These are phyloP conservation scores for Diaporthe nobilis DNA, from an alignment of 2,329 filamentous ascomycete species.

Conservation along the genomic window DNA sequence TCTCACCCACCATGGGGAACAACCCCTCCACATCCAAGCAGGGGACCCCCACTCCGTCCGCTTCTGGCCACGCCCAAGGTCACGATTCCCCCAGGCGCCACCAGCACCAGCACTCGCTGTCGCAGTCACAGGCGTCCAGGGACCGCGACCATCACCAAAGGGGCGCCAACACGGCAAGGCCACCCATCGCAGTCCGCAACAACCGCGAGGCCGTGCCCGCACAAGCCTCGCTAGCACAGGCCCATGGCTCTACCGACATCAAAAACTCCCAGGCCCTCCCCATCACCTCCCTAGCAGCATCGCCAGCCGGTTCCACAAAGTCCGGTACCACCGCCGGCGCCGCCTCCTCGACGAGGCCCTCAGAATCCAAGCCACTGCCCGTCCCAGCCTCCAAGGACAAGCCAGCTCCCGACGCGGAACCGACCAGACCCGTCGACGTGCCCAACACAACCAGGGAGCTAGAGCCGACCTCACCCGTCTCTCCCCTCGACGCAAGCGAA, in stretches of 20 bases:
- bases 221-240: conserved; percentile 73
- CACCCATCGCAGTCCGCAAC: conserved; percentile 69
- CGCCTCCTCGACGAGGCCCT: conserved; percentile 26
- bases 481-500: conserved; percentile 56
- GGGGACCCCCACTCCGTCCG: conserved; percentile 50
- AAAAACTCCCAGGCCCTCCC: conserved; percentile 61
- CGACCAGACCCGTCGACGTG: conserved; percentile 52
- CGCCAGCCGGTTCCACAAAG: conserved; percentile 50
- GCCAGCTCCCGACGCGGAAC: conserved; percentile 44
- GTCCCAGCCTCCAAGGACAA: conserved; percentile 24
- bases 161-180: conserved; percentile 59
- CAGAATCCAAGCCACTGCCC: conserved; percentile 35
- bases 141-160: conserved; percentile 48
- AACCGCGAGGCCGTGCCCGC: conserved; percentile 72
- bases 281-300: conserved; percentile 64
- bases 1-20: conserved; percentile 38
- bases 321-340: conserved; percentile 27
- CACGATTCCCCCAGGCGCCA: conserved; percentile 41
- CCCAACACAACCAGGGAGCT: conserved; percentile 50
- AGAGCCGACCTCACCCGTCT: conserved; percentile 48
- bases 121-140: conserved; percentile 40
- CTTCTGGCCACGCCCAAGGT: conserved; percentile 25
- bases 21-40: conserved; percentile 39
- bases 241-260: conserved; percentile 68
- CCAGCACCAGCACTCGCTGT: conserved; percentile 12